These are phyloP conservation scores for Aspergillus hiratsukae DNA, from an alignment of 2,329 filamentous ascomycete genomes.

Conservation along the genomic window DNA sequence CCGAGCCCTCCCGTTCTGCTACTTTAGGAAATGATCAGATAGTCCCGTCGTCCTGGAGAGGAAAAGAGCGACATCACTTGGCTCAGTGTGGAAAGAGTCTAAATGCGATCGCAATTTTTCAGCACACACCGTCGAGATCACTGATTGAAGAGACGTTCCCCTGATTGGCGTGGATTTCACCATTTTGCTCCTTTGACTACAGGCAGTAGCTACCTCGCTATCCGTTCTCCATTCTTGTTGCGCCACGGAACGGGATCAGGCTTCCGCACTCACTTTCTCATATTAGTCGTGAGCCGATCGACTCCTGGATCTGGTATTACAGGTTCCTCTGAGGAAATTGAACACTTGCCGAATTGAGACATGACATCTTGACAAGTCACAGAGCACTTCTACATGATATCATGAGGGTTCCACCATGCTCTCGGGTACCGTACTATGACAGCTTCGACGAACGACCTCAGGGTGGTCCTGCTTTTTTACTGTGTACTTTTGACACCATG, in stretches of 20 bases:
- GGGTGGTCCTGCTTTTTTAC: background rate
- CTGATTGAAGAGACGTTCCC: conserved; percentile 1
- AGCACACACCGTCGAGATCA: background rate
- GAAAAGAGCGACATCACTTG: conserved; percentile 21
- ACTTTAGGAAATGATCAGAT: conserved; percentile 21
- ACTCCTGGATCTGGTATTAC: background rate
- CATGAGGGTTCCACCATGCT: background rate
- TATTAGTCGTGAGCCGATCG: background rate
- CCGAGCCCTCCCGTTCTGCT: conserved; percentile 19
- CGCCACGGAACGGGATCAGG: background rate
- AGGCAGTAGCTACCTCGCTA: background rate
- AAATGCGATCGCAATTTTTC: conserved; percentile 26
- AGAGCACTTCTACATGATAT: background rate
- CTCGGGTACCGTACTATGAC: background rate
- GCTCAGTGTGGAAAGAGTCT: conserved; percentile 24
- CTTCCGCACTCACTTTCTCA: background rate
- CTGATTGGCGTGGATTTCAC: conserved; percentile 1
- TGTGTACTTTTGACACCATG: background rate
- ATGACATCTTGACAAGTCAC: background rate
- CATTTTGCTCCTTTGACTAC: background rate
- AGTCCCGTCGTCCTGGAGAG: conserved; percentile 12
- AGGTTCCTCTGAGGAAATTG: background rate
- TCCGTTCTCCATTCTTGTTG: background rate
- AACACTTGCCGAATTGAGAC: background rate
- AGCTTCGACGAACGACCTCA: background rate